Evolutionary conservation across 805 yeast genomes (phyloP), one percentile per base, ranked within the genome.

Genomic region (Schizosaccharomyces pombe): DNA sequence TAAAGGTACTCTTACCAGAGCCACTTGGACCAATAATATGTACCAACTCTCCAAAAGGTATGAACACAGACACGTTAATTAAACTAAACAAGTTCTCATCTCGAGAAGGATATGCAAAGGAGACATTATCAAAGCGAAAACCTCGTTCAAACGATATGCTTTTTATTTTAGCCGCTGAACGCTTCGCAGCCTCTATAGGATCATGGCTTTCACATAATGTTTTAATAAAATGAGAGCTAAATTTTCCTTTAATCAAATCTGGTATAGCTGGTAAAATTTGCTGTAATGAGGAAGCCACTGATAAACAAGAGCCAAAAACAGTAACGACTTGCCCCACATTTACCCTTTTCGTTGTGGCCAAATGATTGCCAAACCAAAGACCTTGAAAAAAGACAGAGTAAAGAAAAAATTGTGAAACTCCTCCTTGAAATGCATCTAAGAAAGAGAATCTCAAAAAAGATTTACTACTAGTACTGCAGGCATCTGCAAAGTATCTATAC

Each of bases 21-120:
- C 99, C 99, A 0, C 96, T 86, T 57, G 73, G 72, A 0, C 99
- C 99, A 47, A 91, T 75, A 3, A 91, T 65, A 60, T 76, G 89
- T 1, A 80, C 76, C 5, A 75, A 62, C 32, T 67, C 59, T 0
- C 74, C 71, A 0, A 75, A 64, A 1, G 69, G 64, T 34, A 86
- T 67, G 1, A 60, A 59, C 28, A 82, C 56, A n/a, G 64, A 61
- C 0, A 81, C 68, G 52, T 73, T 60, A 0, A 72, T 64, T 14
- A 91, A 62, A 0, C 76, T 77, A 1, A 57, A 57, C 1, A 0
- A 71, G 70, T 58, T 89, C 71, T 0, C 78, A 65, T 1, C 82
- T 78, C 62, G 86, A 89, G 0, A 71, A 61, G 1, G 65, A 47
- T 12, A 64, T 63, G 58, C 59, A 30, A 28, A 24, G 34, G 59